Conservation (phyloP, 2,329 filamentous ascomycete genomes). For the Thielaviopsis populi region DNA sequence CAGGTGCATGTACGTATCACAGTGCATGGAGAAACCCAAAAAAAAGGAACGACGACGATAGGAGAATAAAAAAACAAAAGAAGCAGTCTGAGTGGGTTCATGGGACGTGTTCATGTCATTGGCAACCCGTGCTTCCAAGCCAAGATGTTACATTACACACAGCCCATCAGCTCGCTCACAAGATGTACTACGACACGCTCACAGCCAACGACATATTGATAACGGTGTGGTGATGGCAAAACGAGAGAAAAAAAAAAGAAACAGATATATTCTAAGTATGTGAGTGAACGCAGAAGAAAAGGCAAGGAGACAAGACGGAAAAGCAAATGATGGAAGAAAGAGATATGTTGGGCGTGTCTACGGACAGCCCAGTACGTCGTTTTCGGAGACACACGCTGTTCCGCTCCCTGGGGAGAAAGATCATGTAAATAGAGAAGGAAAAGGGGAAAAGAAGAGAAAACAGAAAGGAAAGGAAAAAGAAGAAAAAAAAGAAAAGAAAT, state of each 20-base stretch:
- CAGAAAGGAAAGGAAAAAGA: background rate
- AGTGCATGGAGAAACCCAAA: background rate
- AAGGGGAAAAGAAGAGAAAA: background rate
- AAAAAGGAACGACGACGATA: too few relatives aligned
- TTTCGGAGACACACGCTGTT: background rate
- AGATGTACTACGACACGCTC: too few relatives aligned
- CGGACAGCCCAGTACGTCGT: background rate
- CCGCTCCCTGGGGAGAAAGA: constrained; percentile 8
- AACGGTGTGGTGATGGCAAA: background rate
- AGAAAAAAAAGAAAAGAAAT: background rate
- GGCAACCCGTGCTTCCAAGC: background rate
- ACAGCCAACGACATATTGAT: background rate
- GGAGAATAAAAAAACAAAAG: constrained; percentile 8
- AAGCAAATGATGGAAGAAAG: constrained; percentile 4
- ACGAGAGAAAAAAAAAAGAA: too few relatives aligned
- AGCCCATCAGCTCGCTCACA: background rate
- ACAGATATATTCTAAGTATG: background rate
- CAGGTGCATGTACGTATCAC: background rate
- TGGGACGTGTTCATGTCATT: background rate
- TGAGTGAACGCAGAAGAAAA: background rate
- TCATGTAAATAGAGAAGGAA: background rate
- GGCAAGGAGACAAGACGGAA: background rate
- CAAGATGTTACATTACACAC: background rate
- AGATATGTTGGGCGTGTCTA: background rate
- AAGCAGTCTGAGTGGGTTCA: background rate